phyloP scores from a whole-genome alignment of 306 rosid species.

The Adenanthera pavonina region DNA sequence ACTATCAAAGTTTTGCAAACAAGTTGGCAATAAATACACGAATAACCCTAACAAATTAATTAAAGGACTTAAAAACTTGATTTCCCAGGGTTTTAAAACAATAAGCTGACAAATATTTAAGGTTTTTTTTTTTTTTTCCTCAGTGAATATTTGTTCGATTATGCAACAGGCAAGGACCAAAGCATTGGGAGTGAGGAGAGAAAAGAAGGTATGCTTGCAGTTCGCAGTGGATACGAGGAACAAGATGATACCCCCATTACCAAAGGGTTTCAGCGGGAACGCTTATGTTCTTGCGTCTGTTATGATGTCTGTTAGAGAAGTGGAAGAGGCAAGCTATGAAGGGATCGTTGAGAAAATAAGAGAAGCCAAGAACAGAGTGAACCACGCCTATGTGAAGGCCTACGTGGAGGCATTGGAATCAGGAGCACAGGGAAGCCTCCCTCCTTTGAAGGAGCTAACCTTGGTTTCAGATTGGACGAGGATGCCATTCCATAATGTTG shows the following conservation, averaged over 20 bases:
- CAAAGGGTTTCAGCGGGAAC: constrained; percentile 72
- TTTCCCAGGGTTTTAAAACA: not conserved
- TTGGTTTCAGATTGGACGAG: constrained; percentile 82
- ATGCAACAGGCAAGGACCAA: constrained; percentile 60
- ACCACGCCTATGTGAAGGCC: constrained; percentile 55
- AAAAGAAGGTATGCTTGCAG: constrained; percentile 67
- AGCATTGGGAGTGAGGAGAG: constrained; percentile 58
- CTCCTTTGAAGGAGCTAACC: constrained; percentile 74
- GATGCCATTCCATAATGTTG: constrained; percentile 71
- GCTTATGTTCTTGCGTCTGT: constrained; percentile 79
- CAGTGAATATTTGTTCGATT: not conserved
- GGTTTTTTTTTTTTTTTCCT: not conserved
- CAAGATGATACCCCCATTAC: constrained; percentile 59
- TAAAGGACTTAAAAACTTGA: not conserved
- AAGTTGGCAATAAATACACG: not conserved
- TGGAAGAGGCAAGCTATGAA: constrained; percentile 50
- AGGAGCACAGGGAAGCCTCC: constrained; percentile 56
- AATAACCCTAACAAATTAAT: not conserved
- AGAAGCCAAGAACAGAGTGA: constrained; percentile 60
- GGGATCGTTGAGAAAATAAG: constrained; percentile 56
- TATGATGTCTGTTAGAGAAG: constrained; percentile 51
- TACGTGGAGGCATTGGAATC: constrained; percentile 59
- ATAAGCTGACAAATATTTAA: not conserved
- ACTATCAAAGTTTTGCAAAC: not conserved
- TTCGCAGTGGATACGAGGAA: constrained; percentile 72